Percentiles rank a stretch among this genome's conserved stretches.
Evolutionary conservation across 2,329 filamentous ascomycete genomes (phyloP).

Genomic region (Trichoderma citrinoviride): DNA sequence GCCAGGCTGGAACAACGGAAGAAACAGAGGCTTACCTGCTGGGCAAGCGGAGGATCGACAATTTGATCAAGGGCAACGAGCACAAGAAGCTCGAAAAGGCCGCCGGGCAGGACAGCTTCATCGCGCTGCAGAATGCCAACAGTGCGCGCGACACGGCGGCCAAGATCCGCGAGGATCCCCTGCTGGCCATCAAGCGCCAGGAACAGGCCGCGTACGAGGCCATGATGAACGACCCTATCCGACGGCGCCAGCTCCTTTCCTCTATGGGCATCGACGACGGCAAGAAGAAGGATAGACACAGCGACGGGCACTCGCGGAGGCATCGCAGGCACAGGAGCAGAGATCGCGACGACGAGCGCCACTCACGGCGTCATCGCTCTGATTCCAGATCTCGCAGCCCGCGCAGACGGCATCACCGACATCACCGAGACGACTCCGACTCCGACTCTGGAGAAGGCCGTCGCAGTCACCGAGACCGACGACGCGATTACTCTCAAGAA

Average conservation of each 20-base stretch:
- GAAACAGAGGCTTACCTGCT: conserved; percentile 93
- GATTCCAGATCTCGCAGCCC: conserved; percentile 47
- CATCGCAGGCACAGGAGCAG: conserved; percentile 46
- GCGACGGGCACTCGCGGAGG: conserved; percentile 40
- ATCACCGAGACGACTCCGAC: conserved; percentile 24
- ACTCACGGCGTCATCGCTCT: conserved; percentile 41
- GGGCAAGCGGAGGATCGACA: conserved; percentile 89
- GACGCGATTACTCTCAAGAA: conserved; percentile 11
- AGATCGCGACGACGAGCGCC: conserved; percentile 35
- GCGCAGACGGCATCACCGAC: conserved; percentile 29
- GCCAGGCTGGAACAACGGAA: conserved; percentile 73
- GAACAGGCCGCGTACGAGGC: conserved; percentile 78
- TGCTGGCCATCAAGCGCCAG: conserved; percentile 89
- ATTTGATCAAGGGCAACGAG: conserved; percentile 73
- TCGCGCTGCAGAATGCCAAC: conserved; percentile 67
- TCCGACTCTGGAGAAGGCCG: conserved; percentile 33
- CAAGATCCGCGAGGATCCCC: conserved; percentile 87
- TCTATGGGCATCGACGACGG: conserved; percentile 57
- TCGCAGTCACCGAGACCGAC: conserved; percentile 10
- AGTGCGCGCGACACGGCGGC: conserved; percentile 73
- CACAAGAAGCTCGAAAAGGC: conserved; percentile 78
- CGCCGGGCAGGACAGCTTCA: conserved; percentile 56
- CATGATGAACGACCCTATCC: conserved; percentile 75
- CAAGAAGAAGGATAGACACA: conserved; percentile 38
- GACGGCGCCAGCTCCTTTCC: conserved; percentile 64